phyloP scores from a whole-genome alignment of 1,139 yeast genomes.

The Yamadazyma epiphylla region DNA sequence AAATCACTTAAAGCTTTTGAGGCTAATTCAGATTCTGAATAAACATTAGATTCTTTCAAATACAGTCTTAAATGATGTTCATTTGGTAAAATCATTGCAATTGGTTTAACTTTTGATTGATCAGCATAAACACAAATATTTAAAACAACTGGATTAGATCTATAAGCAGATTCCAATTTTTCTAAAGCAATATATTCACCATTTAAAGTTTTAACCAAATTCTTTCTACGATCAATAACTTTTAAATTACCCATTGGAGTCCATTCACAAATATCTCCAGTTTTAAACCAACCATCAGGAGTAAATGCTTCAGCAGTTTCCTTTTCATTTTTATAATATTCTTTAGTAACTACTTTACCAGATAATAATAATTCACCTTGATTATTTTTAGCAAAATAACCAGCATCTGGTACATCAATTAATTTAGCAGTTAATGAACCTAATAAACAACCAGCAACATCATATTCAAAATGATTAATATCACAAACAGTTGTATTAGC shows the following conservation, averaged over 20 bases:
- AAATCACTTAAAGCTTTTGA: slow-evolving; percentile 43
- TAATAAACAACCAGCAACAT: slow-evolving; percentile 76
- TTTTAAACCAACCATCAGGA: slow-evolving; percentile 89
- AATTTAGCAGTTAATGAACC: slow-evolving; percentile 86
- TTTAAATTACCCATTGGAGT: slow-evolving; percentile 71
- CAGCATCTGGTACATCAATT: slow-evolving; percentile 89
- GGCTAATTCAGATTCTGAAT: slow-evolving; percentile 45
- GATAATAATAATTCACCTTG: slow-evolving; percentile 89
- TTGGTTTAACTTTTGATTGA: slow-evolving; percentile 77
- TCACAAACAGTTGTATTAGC: slow-evolving; percentile 79
- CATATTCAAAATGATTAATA: slow-evolving; percentile 62
- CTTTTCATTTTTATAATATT: slow-evolving; percentile 78
- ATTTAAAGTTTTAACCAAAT: slow-evolving; percentile 89
- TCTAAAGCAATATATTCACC: slow-evolving; percentile 99
- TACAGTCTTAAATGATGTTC: slow-evolving; percentile 57
- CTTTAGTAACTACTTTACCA: slow-evolving; percentile 70
- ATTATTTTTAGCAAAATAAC: slow-evolving; percentile 83
- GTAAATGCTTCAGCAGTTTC: slow-evolving; percentile 80
- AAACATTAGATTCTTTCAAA: slow-evolving; percentile 53
- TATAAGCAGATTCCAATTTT: slow-evolving; percentile 80
- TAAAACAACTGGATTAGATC: slow-evolving; percentile 72
- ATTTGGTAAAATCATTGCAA: slow-evolving; percentile 85
- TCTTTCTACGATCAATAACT: slow-evolving; percentile 93
- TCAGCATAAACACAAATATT: slow-evolving; percentile 96
- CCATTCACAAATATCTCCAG: slow-evolving; percentile 99